Conservation (phyloP, 805 yeast species). For the Ogataea haglerorum region DNA sequence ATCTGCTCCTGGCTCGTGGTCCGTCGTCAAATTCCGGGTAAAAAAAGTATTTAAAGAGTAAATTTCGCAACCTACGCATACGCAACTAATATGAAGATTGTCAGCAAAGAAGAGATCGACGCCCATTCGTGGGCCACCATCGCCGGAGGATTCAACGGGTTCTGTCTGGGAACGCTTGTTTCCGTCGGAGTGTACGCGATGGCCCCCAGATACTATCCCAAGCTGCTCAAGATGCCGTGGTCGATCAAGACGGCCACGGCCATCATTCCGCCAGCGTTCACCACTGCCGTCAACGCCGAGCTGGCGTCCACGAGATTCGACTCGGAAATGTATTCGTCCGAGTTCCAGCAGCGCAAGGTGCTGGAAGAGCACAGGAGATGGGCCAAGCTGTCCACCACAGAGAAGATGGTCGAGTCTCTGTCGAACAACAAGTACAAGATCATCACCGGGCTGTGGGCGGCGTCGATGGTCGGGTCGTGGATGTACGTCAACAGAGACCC, state of each 20-base stretch:
- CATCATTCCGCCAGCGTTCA: slow-evolving; percentile 63
- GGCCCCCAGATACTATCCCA: slow-evolving; percentile 47
- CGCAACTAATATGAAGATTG: slow-evolving; percentile 57
- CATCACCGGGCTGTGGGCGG: slow-evolving; percentile 75
- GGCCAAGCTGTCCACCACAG: slow-evolving; percentile 45
- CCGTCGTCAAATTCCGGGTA: slow-evolving; percentile 2
- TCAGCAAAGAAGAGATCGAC: slow-evolving; percentile 60
- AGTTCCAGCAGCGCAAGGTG: slow-evolving; percentile 36
- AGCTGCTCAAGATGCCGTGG: slow-evolving; percentile 45
- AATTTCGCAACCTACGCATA: neutral
- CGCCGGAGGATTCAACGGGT: slow-evolving; percentile 61
- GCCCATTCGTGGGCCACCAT: slow-evolving; percentile 60
- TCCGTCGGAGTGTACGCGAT: slow-evolving; percentile 52
- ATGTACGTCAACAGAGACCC: slow-evolving; percentile 67
- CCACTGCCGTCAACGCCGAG: slow-evolving; percentile 66
- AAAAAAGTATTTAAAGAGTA: neutral
- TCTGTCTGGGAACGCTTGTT: slow-evolving; percentile 48
- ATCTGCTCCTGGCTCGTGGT: neutral
- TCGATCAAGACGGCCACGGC: slow-evolving; percentile 61
- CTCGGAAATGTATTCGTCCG: slow-evolving; percentile 52
- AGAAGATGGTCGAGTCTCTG: slow-evolving; percentile 47
- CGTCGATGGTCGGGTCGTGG: slow-evolving; percentile 79
- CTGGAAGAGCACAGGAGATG: slow-evolving; percentile 50
- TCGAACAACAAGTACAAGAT: slow-evolving; percentile 61
- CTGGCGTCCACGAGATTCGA: slow-evolving; percentile 68